Conservation (phyloP, 148 eudicot genomes). For the Beta vulgaris region DNA sequence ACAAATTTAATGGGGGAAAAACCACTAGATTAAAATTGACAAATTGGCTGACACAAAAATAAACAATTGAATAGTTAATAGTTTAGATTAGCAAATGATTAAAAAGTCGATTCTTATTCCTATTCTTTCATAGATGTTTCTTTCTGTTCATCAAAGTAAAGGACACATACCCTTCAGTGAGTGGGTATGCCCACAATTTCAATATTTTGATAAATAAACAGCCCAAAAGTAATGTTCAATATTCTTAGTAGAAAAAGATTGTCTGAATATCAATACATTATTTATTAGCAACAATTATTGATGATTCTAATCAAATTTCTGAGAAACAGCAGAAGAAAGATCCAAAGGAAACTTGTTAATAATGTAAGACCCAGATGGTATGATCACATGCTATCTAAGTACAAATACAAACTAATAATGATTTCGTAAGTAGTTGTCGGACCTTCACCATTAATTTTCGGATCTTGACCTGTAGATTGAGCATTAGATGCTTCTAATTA, state of each 20-base stretch:
- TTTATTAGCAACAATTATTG: neutral
- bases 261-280: neutral
- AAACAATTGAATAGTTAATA: neutral
- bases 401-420: neutral
- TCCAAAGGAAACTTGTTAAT: constrained; percentile 7
- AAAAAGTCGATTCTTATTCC: neutral
- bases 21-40: no score
- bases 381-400: neutral
- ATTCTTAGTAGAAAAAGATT: neutral
- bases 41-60: neutral
- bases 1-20: no score
- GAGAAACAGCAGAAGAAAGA: neutral
- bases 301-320: neutral
- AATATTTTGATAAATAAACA: neutral
- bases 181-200: neutral
- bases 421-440: neutral
- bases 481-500: neutral
- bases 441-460: neutral
- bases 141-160: neutral
- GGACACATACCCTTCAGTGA: neutral
- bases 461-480: neutral
- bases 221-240: neutral
- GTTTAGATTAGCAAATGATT: neutral
- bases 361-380: neutral
- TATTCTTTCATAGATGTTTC: neutral